Percentiles rank a stretch among this genome's conserved stretches.
Evolutionary conservation across 345 rosid genomes (phyloP).

Genomic region (Hibiscus mutabilis): DNA sequence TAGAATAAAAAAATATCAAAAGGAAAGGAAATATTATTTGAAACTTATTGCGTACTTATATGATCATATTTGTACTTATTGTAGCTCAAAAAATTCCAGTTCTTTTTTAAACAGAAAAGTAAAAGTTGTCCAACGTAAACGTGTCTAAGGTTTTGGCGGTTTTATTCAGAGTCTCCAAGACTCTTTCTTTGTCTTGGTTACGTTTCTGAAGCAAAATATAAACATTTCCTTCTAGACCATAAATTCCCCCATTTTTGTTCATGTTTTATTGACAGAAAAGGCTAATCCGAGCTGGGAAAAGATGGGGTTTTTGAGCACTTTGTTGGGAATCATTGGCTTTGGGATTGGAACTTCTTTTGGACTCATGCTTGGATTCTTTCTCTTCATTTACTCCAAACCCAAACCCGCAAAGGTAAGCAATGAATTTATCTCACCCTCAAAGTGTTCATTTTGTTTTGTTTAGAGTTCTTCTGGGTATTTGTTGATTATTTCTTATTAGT

Average conservation of each 20-base stretch:
- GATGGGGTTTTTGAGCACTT: slow-evolving; percentile 49
- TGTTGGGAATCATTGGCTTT: slow-evolving; percentile 64
- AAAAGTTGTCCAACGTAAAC: not conserved
- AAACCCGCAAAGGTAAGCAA: slow-evolving; percentile 42
- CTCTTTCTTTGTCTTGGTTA: not conserved
- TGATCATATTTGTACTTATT: too few species aligned
- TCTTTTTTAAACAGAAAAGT: not conserved
- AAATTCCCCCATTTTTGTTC: not conserved
- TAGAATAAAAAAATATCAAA: too few species aligned
- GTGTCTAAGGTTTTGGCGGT: not conserved
- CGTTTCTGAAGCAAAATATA: not conserved
- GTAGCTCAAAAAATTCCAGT: too few species aligned
- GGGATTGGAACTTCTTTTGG: slow-evolving; percentile 68
- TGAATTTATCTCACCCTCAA: not conserved
- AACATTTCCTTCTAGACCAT: not conserved
- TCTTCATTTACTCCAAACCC: slow-evolving; percentile 63
- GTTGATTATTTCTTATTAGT: not conserved
- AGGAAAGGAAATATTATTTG: too few species aligned
- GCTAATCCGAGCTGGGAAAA: not conserved
- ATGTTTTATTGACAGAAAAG: not conserved
- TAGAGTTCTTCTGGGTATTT: not conserved
- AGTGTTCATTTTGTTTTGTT: not conserved
- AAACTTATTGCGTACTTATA: too few species aligned
- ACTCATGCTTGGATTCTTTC: slow-evolving; percentile 53
- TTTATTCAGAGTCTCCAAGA: not conserved